Conservation (phyloP, 352 stramenopile genomes). For the Globisporangium ultimum region DNA sequence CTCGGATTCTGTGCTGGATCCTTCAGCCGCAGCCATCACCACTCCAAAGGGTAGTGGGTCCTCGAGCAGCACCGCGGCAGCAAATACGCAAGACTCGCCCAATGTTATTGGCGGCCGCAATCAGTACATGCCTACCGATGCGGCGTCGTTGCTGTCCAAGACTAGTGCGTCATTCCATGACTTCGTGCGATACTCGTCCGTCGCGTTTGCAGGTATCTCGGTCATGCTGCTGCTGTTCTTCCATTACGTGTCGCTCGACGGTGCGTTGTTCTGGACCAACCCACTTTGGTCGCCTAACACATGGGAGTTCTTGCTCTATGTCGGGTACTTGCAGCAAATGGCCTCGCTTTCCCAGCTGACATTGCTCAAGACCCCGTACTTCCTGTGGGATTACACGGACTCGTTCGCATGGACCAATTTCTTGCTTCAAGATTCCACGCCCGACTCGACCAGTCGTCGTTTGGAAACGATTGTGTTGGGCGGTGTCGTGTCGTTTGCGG, state of each 20-base stretch:
- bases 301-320: slow-evolving; percentile 71
- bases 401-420: slow-evolving; percentile 74
- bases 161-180: slow-evolving; percentile 50
- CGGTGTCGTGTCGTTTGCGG: slow-evolving; percentile 52
- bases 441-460: slow-evolving; percentile 23
- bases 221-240: slow-evolving; percentile 56
- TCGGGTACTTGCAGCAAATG: slow-evolving; percentile 73
- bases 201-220: slow-evolving; percentile 62
- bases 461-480: slow-evolving; percentile 54
- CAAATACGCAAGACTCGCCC: slow-evolving; percentile 15
- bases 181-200: slow-evolving; percentile 50
- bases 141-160: slow-evolving; percentile 38
- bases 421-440: slow-evolving; percentile 25
- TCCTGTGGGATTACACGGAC: slow-evolving; percentile 67
- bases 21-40: slow-evolving; percentile 9
- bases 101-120: slow-evolving; percentile 61
- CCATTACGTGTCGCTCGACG: slow-evolving; percentile 57
- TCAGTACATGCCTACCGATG: slow-evolving; percentile 42
- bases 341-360: slow-evolving; percentile 53
- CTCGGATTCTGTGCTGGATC: slow-evolving; percentile 1
- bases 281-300: slow-evolving; percentile 63
- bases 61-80: slow-evolving; percentile 9
- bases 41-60: too few relatives aligned
- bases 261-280: slow-evolving; percentile 36
- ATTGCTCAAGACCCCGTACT: slow-evolving; percentile 61